Evolutionary conservation across 2,329 filamentous ascomycete species (phyloP).

Genomic region (Exophiala xenobiotica): DNA sequence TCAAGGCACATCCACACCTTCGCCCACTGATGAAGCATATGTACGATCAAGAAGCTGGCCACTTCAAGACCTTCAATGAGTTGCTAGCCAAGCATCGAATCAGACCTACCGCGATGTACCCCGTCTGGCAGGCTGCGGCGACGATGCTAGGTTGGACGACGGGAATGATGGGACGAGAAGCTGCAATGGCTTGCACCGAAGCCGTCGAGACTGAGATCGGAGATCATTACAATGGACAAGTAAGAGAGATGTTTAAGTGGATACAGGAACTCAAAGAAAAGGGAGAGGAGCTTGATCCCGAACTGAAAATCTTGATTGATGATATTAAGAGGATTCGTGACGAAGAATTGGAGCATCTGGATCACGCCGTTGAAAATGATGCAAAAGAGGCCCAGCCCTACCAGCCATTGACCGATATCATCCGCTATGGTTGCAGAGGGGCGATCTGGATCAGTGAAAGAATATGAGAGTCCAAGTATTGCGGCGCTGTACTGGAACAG

Average conservation of each 20-base stretch:
- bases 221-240: conserved; percentile 90
- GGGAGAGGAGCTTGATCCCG: conserved; percentile 77
- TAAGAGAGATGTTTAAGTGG: conserved; percentile 78
- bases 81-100: conserved; percentile 83
- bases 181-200: conserved; percentile 98
- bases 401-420: conserved; percentile 81
- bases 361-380: conserved; percentile 92
- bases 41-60: conserved; percentile 92
- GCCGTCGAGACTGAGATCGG: conserved; percentile 98
- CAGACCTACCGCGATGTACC: conserved; percentile 88
- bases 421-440: conserved; percentile 83
- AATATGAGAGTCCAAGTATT: conserved; percentile 33
- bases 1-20: conserved; percentile 79
- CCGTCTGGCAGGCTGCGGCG: conserved; percentile 79
- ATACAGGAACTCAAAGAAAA: conserved; percentile 69
- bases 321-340: conserved; percentile 83
- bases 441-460: conserved; percentile 81
- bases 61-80: conserved; percentile 80
- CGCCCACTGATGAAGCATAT: conserved; percentile 93
- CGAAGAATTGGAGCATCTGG: conserved; percentile 94
- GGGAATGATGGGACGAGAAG: conserved; percentile 82
- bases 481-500: neutral
- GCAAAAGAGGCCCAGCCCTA: conserved; percentile 87
- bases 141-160: conserved; percentile 85
- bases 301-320: conserved; percentile 69